phyloP scores from a whole-genome alignment of 139 green algal genomes.

The Pedinophyceae sp. region DNA sequence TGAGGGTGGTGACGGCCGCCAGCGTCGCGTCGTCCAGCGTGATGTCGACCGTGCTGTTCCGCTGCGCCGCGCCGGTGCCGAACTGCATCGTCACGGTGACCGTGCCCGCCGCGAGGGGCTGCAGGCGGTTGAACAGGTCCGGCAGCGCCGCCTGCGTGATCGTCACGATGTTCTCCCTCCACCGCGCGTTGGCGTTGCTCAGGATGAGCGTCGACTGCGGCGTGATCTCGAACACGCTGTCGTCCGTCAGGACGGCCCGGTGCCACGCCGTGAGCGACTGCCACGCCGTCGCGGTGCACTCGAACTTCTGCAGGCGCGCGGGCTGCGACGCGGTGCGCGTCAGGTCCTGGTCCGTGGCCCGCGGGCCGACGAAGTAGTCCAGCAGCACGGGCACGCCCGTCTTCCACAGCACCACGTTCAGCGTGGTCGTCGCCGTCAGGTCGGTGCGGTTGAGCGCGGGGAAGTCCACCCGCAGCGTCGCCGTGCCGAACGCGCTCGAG shows the following conservation, averaged over 20 bases:
- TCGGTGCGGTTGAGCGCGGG: too few relatives aligned
- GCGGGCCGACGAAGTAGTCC: neutral
- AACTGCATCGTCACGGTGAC: neutral
- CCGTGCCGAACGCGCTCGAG: too few relatives aligned
- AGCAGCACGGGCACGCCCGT: neutral
- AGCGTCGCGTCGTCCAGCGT: neutral
- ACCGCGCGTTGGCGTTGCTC: too few relatives aligned
- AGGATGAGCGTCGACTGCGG: neutral
- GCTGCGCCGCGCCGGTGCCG: neutral
- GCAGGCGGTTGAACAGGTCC: neutral
- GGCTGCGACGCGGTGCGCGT: neutral
- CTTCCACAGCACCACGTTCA: neutral
- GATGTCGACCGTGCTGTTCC: neutral
- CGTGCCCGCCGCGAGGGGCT: neutral
- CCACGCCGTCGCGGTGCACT: neutral
- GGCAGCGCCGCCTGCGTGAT: neutral
- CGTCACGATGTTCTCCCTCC: too few relatives aligned
- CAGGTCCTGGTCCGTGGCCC: neutral
- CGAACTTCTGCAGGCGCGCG: neutral
- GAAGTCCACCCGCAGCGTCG: too few relatives aligned
- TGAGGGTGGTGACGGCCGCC: neutral
- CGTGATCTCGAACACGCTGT: neutral
- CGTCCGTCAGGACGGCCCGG: neutral
- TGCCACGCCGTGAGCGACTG: neutral
- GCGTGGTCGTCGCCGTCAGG: neutral